Evolutionary conservation across 2,329 filamentous ascomycete species (phyloP).

Genomic region (Pseudogymnoascus sp.): DNA sequence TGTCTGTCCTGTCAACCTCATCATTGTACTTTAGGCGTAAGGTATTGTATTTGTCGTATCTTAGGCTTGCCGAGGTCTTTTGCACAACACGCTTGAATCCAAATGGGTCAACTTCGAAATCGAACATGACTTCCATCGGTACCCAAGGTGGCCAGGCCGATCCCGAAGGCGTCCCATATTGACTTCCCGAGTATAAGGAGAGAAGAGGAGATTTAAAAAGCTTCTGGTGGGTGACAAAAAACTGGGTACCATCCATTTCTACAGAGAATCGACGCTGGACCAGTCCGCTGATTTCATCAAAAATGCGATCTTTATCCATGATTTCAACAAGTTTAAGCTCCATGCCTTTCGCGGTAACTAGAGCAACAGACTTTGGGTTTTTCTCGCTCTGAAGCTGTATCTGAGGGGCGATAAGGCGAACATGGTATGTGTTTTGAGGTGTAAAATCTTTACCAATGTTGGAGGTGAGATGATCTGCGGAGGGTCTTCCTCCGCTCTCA

Average conservation of each 20-base stretch:
- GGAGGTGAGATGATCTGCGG: slow-evolving; percentile 55
- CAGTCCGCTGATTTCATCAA: slow-evolving; percentile 85
- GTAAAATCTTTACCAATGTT: slow-evolving; percentile 83
- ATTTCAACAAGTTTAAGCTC: slow-evolving; percentile 95
- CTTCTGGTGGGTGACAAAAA: slow-evolving; percentile 93
- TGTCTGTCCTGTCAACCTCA: slow-evolving; percentile 64
- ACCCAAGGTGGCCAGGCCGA: slow-evolving; percentile 97
- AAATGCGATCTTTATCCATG: slow-evolving; percentile 91
- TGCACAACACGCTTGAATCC: slow-evolving; percentile 98
- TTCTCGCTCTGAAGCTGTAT: slow-evolving; percentile 98
- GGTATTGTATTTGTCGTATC: slow-evolving; percentile 98
- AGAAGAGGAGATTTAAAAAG: slow-evolving; percentile 77
- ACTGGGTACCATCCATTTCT: slow-evolving; percentile 95
- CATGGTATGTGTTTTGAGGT: slow-evolving; percentile 86
- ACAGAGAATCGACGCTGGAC: slow-evolving; percentile 91
- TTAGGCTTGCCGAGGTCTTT: slow-evolving; percentile 86
- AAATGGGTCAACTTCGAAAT: slow-evolving; percentile 86
- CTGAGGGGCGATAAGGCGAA: slow-evolving; percentile 91
- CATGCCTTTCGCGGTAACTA: slow-evolving; percentile 97
- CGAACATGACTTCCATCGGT: slow-evolving; percentile 96
- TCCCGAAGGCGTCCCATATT: slow-evolving; percentile 75
- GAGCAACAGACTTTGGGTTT: slow-evolving; percentile 89
- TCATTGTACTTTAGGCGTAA: slow-evolving; percentile 95
- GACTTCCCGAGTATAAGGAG: slow-evolving; percentile 88
- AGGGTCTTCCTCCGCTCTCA: slow-evolving; percentile 27